These are phyloP conservation scores for Xylariaceae sp. DNA, from an alignment of 2,329 filamentous ascomycete genomes.

Conservation along the genomic window DNA sequence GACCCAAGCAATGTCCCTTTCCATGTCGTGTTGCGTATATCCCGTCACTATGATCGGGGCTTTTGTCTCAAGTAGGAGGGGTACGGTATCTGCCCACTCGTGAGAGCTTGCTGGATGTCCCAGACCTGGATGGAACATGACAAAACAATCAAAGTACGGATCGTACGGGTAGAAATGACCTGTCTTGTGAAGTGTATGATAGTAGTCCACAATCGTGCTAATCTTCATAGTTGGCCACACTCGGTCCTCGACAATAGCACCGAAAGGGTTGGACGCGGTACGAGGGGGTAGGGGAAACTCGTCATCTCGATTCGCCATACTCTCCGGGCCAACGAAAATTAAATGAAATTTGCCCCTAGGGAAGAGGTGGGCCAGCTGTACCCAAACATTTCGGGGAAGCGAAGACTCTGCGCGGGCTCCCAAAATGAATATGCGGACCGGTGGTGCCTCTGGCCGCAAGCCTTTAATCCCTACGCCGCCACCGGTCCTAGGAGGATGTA, in stretches of 20 bases:
- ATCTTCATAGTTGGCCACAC: slow-evolving; percentile 92
- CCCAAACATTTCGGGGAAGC: slow-evolving; percentile 90
- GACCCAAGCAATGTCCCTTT: slow-evolving; percentile 90
- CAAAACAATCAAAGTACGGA: slow-evolving; percentile 97
- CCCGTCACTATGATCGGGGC: slow-evolving; percentile 93
- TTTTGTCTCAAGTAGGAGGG: slow-evolving; percentile 91
- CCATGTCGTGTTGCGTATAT: slow-evolving; percentile 94
- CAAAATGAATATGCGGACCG: slow-evolving; percentile 89
- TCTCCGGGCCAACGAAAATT: slow-evolving; percentile 94
- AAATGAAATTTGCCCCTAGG: slow-evolving; percentile 89
- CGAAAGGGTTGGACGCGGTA: slow-evolving; percentile 86
- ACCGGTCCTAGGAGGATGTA: slow-evolving; percentile 85
- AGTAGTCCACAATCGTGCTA: slow-evolving; percentile 97
- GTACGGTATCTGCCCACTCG: slow-evolving; percentile 92
- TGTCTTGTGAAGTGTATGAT: slow-evolving; percentile 92
- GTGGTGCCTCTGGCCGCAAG: slow-evolving; percentile 81
- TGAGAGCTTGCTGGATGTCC: slow-evolving; percentile 92
- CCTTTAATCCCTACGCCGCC: slow-evolving; percentile 77
- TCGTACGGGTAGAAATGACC: slow-evolving; percentile 93
- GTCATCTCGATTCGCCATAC: slow-evolving; percentile 90
- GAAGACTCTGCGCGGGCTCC: slow-evolving; percentile 98
- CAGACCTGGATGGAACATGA: slow-evolving; percentile 95
- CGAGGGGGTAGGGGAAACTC: slow-evolving; percentile 91
- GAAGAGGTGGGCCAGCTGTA: slow-evolving; percentile 93
- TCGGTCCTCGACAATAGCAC: slow-evolving; percentile 90